These are phyloP conservation scores for Candida vartiovaarae DNA, from an alignment of 805 yeast species.

Conservation along the genomic window DNA sequence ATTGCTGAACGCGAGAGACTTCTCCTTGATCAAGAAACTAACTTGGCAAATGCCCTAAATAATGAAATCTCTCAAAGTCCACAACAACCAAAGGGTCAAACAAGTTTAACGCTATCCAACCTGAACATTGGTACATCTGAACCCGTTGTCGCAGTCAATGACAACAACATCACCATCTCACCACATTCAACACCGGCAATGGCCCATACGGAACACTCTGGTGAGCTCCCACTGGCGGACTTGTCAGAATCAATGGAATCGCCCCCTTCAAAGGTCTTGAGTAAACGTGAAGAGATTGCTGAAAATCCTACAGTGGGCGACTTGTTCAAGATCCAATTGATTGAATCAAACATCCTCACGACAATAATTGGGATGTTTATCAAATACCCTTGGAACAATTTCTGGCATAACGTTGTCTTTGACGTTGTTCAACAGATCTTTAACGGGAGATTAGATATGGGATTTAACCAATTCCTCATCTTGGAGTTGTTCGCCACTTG, in stretches of 20 bases:
- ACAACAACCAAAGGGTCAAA: background rate
- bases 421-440: constrained; percentile 78
- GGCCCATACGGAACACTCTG: background rate
- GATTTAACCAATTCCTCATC: constrained; percentile 60
- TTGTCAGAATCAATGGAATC: background rate
- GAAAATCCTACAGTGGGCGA: constrained; percentile 62
- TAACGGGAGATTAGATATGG: constrained; percentile 65
- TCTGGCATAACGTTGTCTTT: constrained; percentile 79
- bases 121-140: constrained; percentile 23
- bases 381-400: constrained; percentile 76
- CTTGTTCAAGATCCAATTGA: constrained; percentile 56
- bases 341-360: constrained; percentile 54
- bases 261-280: background rate
- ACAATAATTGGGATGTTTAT: constrained; percentile 64
- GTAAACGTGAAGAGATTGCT: constrained; percentile 31
- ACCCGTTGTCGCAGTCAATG: constrained; percentile 24
- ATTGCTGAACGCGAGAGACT: constrained; percentile 64
- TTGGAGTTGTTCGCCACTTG: constrained; percentile 56
- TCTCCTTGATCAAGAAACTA: constrained; percentile 31
- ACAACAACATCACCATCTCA: constrained; percentile 20
- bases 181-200: constrained; percentile 16
- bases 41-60: constrained; percentile 21
- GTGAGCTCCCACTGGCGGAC: constrained; percentile 11
- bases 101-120: constrained; percentile 16
- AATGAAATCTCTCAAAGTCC: constrained; percentile 17